Evolutionary conservation across 495 filamentous ascomycete species (phyloP).

Genomic region (Pyronema omphalodes): DNA sequence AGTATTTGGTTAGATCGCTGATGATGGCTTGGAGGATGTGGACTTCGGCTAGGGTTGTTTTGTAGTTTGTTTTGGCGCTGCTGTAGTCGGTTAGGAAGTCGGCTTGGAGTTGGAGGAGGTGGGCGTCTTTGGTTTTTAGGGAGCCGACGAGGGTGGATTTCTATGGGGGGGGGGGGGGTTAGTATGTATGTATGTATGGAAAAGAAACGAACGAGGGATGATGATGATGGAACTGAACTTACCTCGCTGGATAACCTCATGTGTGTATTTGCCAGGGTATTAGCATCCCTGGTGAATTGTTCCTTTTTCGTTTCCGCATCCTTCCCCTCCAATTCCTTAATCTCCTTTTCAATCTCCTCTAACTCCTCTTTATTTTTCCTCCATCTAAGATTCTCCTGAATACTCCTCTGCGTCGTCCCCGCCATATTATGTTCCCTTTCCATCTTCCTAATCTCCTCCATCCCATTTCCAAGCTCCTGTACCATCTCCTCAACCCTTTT

Average conservation of each 20-base stretch:
- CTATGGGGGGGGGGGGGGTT: conserved; percentile 20
- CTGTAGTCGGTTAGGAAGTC: conserved; percentile 82
- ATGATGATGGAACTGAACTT: not conserved
- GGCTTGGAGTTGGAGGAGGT: conserved; percentile 44
- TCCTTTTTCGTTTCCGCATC: conserved; percentile 69
- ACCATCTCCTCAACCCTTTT: conserved; percentile 45
- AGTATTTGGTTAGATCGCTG: conserved; percentile 71
- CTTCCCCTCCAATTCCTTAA: conserved; percentile 56
- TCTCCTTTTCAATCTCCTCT: conserved; percentile 45
- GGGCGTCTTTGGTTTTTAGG: conserved; percentile 65
- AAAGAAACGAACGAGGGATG: not conserved
- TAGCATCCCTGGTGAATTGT: conserved; percentile 50
- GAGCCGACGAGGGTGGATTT: conserved; percentile 47
- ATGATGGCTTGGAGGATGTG: conserved; percentile 85
- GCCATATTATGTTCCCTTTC: conserved; percentile 59
- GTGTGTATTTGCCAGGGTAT: conserved; percentile 39
- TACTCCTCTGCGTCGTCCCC: conserved; percentile 59
- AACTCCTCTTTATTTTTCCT: conserved; percentile 53
- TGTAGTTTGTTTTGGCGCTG: conserved; percentile 62
- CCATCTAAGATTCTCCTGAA: conserved; percentile 71
- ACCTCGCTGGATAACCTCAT: conserved; percentile 35
- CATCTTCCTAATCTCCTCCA: conserved; percentile 61
- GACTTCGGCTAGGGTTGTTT: conserved; percentile 74
- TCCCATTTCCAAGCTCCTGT: conserved; percentile 42
- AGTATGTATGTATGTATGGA: no score